Base-by-base conservation (phyloP, 1,139 yeast genomes). In the Yamadazyma dushanensis region DNA sequence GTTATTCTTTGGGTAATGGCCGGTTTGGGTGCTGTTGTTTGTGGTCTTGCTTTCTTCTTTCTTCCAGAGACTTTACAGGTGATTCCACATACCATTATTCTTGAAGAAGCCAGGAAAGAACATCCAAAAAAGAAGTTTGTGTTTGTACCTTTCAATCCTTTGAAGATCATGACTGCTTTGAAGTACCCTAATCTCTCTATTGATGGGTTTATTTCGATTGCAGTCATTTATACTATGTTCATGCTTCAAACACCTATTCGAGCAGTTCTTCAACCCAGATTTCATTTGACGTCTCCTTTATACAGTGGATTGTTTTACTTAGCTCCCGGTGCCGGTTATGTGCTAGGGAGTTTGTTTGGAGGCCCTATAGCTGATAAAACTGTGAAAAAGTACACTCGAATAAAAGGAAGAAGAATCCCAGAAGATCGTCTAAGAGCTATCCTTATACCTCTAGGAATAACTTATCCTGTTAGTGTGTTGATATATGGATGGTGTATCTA, bases 401-500 rank as follows among this genome's bases (percentile, higher is more conserved):
- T 61, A 27, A 54, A 61, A 35, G 80, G 80, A 0, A 46, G 57
- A 7, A 48, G 80, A 37, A 55, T 75, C 1, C 73, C 80, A 1
- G 82, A 76, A 45, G 81, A 76, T 47, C 46, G 82, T 39, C 45
- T 76, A 9, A 48, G 72, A 32, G 61, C 76, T 4, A 56, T 64
- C 24, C 33, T 62, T 3, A 41, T 64, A 7, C 63, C 73, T 0
- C 50, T 63, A 27, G 72, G 76, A 0, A 14, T 74, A 2, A 45
- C 66, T 1, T 56, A 67, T 31, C 79, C 79, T 0, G 57, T 47
- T 0, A 45, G 69, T 6, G 62, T 66, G 31, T 46, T 76, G 8
- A 59, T 76, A 2, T 76, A 74, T 48, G 82, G 81, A 2, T 76
- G 82, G 81, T 47, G 67, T 10, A 44, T 76, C 9, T 66, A 74